These are phyloP conservation scores for Phytopythium ostracodes DNA, from an alignment of 352 stramenopile genomes.

Conservation along the genomic window DNA sequence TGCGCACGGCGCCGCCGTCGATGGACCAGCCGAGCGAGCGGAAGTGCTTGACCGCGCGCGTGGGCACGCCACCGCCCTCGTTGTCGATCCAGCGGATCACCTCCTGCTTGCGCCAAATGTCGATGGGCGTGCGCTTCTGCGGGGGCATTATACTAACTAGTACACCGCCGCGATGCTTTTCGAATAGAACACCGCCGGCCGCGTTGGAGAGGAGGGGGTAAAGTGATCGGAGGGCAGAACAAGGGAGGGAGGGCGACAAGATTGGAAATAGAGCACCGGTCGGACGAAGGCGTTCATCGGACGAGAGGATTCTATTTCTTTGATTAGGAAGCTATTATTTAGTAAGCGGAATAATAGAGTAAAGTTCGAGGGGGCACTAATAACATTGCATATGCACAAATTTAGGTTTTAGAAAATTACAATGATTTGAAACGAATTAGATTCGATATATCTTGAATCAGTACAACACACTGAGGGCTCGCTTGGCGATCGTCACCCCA, in stretches of 20 bases:
- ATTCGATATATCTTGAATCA: too few relatives aligned
- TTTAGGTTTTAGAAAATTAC: too few relatives aligned
- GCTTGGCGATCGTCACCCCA: too few relatives aligned
- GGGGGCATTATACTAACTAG: neutral
- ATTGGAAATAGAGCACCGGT: neutral
- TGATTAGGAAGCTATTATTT: neutral
- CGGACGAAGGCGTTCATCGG: too few relatives aligned
- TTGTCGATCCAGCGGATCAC: conserved; percentile 15
- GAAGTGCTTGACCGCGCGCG: conserved; percentile 14
- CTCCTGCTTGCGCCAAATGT: conserved; percentile 16
- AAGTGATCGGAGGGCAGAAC: too few relatives aligned
- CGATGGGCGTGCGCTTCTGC: conserved; percentile 12
- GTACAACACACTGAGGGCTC: too few relatives aligned
- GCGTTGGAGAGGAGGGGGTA: neutral
- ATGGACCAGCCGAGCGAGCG: conserved; percentile 9
- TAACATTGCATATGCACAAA: too few relatives aligned
- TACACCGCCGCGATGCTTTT: neutral
- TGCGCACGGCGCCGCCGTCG: conserved; percentile 15
- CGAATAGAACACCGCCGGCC: neutral
- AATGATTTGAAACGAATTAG: too few relatives aligned
- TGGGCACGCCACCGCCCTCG: conserved; percentile 10
- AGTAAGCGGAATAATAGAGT: too few relatives aligned
- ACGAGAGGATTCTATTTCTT: too few relatives aligned
- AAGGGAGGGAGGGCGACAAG: neutral
- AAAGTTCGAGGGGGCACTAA: too few relatives aligned